Conservation (phyloP, 495 filamentous ascomycete genomes). For the Penicillium paradoxum region DNA sequence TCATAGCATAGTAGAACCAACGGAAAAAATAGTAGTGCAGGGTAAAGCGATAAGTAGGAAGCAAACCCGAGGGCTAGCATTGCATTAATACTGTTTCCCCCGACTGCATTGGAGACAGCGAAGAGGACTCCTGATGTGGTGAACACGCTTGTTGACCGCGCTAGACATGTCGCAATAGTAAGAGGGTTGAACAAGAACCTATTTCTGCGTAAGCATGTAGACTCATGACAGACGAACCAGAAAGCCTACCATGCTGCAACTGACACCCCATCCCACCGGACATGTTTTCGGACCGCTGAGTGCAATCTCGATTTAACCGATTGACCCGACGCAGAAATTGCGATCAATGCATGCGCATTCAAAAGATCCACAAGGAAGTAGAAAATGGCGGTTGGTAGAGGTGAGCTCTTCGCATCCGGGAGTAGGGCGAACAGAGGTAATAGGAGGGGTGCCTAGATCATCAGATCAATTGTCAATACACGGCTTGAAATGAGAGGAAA, state of each 20-base stretch:
- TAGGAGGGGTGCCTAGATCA: constrained; percentile 70
- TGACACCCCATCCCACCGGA: constrained; percentile 68
- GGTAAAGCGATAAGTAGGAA: constrained; percentile 88
- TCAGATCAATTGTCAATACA: constrained; percentile 7
- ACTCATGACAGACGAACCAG: background rate
- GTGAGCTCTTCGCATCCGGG: constrained; percentile 57
- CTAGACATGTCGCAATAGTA: constrained; percentile 87
- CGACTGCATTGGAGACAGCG: constrained; percentile 76
- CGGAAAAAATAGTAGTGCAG: constrained; percentile 78
- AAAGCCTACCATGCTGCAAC: constrained; percentile 70
- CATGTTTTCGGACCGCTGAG: constrained; percentile 70
- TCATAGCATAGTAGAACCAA: constrained; percentile 81
- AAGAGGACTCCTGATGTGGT: constrained; percentile 84
- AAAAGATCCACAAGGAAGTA: constrained; percentile 79
- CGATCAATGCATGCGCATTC: constrained; percentile 74
- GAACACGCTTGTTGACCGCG: constrained; percentile 86
- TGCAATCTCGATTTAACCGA: constrained; percentile 66
- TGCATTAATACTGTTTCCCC: constrained; percentile 65
- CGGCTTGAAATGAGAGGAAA: constrained; percentile 1
- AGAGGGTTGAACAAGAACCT: constrained; percentile 95
- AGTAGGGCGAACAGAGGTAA: constrained; percentile 87
- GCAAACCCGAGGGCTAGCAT: constrained; percentile 84
- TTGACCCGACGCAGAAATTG: constrained; percentile 79
- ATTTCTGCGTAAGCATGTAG: constrained; percentile 11
- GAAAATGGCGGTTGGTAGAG: constrained; percentile 70